Evolutionary conservation across 2,329 filamentous ascomycete species (phyloP), one percentile per base, ranked within the genome.

Genomic region (Byssoonygena ceratinophila): DNA sequence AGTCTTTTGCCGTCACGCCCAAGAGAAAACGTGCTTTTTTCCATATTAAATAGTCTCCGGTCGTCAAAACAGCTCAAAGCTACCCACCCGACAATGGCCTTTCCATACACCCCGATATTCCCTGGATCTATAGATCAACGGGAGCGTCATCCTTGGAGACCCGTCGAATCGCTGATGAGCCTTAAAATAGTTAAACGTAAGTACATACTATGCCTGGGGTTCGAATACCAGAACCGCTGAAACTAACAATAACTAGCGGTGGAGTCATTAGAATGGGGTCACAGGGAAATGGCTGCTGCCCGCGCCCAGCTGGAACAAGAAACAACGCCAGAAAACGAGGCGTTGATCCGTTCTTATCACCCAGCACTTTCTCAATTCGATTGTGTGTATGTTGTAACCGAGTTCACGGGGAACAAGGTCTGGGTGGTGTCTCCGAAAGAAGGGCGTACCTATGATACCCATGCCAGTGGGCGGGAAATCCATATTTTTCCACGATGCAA

Each of bases 341-440:
- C 44, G 14, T 25, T 52, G 20, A 31, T 52, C n/a, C 50, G 40
- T 23, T 37, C 50, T 45, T 52, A 46, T 46, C 50, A 52, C 34
- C 50, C 41, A 16, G 31, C 43, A 11, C 32, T 52, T 22, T 37
- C 41, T 32, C 40, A 25, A 18, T 46, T 46, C 20, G 18, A 22
- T 16, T 11, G 14, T 23, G 50, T 52, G 7, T 46, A 18, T 43
- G 32, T 47, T 23, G 18, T 16, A 22, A 37, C 41, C 23, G 32
- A 45, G 29, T 37, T 25, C 14, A 39, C 14, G n/a, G 43, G 50
- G 11, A 46, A 46, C 31, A 43, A 51, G 34, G 31, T 52, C 32
- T 52, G 50, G 50, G 32, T 46, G 14, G 50, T 52, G 20, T 23
- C 16, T 20, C 27, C 41, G 11, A 31, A 46, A 43, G 23, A 31